Evolutionary conservation across 2,329 filamentous ascomycete species (phyloP).

Genomic region (Cercospora janseana): DNA sequence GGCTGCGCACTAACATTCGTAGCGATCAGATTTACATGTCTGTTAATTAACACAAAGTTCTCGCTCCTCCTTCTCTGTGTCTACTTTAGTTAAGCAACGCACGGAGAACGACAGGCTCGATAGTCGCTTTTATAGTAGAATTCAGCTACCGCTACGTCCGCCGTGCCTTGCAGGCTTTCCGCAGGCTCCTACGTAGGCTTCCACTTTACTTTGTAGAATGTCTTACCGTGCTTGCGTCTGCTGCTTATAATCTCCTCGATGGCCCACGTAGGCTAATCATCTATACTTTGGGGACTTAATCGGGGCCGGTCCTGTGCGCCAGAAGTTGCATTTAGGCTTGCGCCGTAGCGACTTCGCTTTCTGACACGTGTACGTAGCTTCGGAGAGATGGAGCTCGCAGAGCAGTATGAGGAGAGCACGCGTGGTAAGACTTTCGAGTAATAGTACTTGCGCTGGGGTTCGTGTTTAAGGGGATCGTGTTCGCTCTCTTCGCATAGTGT

Average conservation of each 20-base stretch:
- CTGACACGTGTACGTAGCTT: not conserved
- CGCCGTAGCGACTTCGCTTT: conserved; percentile 6
- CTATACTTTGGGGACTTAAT: not conserved
- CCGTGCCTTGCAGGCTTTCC: conserved; percentile 7
- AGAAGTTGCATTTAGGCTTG: not conserved
- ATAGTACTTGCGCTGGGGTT: not conserved
- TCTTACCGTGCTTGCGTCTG: conserved; percentile 4
- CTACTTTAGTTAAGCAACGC: conserved; percentile 4
- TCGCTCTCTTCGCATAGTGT: conserved; percentile 1
- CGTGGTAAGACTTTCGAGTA: conserved; percentile 8
- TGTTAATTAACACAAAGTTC: not conserved
- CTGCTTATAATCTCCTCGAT: conserved; percentile 4
- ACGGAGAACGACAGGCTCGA: not conserved
- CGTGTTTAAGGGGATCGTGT: not conserved
- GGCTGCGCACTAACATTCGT: not conserved
- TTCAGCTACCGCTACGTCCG: conserved; percentile 5
- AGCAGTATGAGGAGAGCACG: not conserved
- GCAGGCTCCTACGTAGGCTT: conserved; percentile 4
- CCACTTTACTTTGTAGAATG: conserved; percentile 1
- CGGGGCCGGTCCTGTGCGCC: not conserved
- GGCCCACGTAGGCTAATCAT: conserved; percentile 1
- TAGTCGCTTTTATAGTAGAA: not conserved
- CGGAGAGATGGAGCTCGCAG: conserved; percentile 8
- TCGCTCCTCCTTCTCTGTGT: conserved; percentile 3
- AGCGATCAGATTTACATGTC: conserved; percentile 1